A percentile compares a stretch with the other conserved stretches of the same genome.
Evolutionary conservation across 169 alveolate species (phyloP).

Genomic region (Pseudocohnilembus persalinus): DNA sequence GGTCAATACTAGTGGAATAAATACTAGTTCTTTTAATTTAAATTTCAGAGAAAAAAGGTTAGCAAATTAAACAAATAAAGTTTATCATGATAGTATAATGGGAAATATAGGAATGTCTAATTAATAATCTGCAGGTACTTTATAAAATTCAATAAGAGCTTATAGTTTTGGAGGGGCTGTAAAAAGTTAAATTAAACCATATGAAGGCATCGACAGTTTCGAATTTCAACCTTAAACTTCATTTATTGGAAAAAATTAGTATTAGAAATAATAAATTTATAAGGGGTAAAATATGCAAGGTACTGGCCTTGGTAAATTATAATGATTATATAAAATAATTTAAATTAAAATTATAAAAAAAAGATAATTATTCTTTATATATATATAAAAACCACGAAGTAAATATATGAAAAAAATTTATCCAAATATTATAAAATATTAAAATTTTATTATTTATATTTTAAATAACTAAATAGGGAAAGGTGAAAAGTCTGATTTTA

Average conservation of each 20-base stretch:
- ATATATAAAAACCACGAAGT: too few relatives aligned
- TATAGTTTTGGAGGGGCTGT: background rate
- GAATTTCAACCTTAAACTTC: background rate
- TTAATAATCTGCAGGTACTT: background rate
- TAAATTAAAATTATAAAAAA: too few relatives aligned
- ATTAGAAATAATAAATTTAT: too few relatives aligned
- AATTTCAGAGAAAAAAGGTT: background rate
- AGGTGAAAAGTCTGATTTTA: background rate
- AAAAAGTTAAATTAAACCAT: background rate
- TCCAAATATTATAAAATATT: too few relatives aligned
- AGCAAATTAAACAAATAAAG: background rate
- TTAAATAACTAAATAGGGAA: background rate
- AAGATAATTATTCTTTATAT: too few relatives aligned
- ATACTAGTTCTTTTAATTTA: too few relatives aligned
- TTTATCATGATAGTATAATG: background rate
- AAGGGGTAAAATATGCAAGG: background rate
- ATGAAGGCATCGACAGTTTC: background rate
- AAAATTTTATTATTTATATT: too few relatives aligned
- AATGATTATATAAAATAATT: too few relatives aligned
- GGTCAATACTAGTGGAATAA: too few relatives aligned
- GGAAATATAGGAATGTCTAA: background rate
- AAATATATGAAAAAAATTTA: too few relatives aligned
- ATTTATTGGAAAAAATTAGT: too few relatives aligned
- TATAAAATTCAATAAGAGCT: background rate
- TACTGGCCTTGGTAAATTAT: background rate